These are phyloP conservation scores for Solanum clarkiae DNA, from an alignment of 257 asterid species.

Conservation along the genomic window DNA sequence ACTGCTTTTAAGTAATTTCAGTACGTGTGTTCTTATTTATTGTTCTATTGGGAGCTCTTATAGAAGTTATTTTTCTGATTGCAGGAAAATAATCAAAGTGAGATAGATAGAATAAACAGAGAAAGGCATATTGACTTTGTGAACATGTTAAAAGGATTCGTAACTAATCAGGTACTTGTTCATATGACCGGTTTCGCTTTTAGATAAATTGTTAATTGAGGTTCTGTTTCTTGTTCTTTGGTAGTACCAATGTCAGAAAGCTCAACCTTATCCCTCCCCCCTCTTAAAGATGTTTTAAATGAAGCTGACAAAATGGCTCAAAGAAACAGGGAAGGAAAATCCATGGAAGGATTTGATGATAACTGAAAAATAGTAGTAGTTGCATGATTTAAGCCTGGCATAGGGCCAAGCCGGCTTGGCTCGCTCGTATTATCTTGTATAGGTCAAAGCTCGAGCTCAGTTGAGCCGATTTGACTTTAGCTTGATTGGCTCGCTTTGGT, in stretches of 20 bases:
- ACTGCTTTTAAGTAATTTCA: neutral
- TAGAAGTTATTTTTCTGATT: slow-evolving; percentile 8
- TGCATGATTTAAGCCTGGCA: neutral
- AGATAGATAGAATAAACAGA: slow-evolving; percentile 66
- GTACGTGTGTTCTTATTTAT: neutral
- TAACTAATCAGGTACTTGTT: slow-evolving; percentile 55
- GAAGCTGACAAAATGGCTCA: neutral
- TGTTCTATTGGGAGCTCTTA: neutral
- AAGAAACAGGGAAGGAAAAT: neutral
- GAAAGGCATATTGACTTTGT: slow-evolving; percentile 67
- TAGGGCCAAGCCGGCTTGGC: neutral
- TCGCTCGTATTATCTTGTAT: neutral
- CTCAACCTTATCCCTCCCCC: neutral
- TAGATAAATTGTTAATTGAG: neutral
- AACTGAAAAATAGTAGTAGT: neutral
- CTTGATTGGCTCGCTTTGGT: neutral
- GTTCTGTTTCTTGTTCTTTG: neutral
- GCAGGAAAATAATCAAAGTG: slow-evolving; percentile 86
- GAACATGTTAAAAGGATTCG: slow-evolving; percentile 85
- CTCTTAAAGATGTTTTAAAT: neutral
- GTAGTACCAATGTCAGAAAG: neutral
- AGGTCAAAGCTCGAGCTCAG: neutral
- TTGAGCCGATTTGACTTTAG: no score
- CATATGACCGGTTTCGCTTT: neutral
- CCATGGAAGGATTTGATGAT: neutral